Evolutionary conservation across 495 filamentous ascomycete genomes (phyloP), one percentile per base, ranked within the genome.

Genomic region (Evansstolkia leycettana): DNA sequence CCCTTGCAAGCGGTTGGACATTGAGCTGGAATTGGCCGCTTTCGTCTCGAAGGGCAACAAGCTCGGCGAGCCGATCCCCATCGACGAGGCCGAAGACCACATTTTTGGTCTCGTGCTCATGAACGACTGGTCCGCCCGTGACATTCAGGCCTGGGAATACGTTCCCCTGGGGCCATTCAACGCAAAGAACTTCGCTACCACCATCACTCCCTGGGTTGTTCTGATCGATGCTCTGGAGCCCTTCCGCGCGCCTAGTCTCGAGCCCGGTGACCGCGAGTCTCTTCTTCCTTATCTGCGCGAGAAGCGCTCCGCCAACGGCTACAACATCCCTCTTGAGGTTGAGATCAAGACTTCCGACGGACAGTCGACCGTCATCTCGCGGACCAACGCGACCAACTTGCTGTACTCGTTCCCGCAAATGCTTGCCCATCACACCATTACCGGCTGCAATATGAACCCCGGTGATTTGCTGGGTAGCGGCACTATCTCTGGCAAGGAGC

Each of bases 331-430:
- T 4, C 68, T 95, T 2, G 69, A 80, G 39, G 72, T 94, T 5
- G 78, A 82, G 37, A 50, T 94, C 33, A 82, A 68, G 34, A 81
- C 75, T 69, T 54, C 64, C 13, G 67, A 73, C 24, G 79, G 81
- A 2, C 64, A 67, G 27, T 70, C 75, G 0, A 80, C 78, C 2
- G 74, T 73, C 1, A 75, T 94, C 35, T 63, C 68, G 2, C 62
- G 58, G 17, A 82, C 76, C 28, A 82, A 68, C 37, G 71, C 75
- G 7, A 68, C 60, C 39, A 74, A 94, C 53, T 72, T 95, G 17
- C 70, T 96, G 14, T 96, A 76, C 69, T 93, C 84, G 0, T 96
- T 93, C 60, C 73, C 83, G 10, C 89, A 96, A 60, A 93, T 96
- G 85, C 65, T 96, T 25, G 78, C 89, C 0, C 89, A 96, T 51